These are phyloP conservation scores for Pseudogymnoascus sp. DNA, from an alignment of 2,329 filamentous ascomycete species.

Conservation along the genomic window DNA sequence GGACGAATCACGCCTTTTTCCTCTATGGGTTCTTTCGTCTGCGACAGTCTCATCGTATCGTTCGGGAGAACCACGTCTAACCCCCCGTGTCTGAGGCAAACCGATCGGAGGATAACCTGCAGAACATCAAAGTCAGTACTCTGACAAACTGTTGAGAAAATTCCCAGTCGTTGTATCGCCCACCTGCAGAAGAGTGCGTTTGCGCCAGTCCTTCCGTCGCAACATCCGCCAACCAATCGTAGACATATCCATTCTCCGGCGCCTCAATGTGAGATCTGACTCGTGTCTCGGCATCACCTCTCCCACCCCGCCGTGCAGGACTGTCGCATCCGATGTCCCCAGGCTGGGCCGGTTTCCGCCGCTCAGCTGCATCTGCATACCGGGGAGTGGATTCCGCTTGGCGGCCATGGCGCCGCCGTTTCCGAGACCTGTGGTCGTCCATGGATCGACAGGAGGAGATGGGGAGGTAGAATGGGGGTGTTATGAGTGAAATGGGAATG, in stretches of 20 bases:
- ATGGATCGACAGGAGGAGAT: neutral
- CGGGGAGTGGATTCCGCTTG: neutral
- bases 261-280: neutral
- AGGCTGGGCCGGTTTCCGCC: neutral
- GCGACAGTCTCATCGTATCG: neutral
- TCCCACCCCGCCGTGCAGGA: neutral
- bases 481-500: neutral
- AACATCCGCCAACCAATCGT: neutral
- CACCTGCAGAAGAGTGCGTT: neutral
- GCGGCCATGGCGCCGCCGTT: neutral
- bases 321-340: neutral
- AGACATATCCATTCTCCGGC: neutral
- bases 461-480: neutral
- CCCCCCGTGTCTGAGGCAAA: neutral
- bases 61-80: neutral
- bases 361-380: neutral
- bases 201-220: neutral
- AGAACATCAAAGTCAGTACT: neutral
- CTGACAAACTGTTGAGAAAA: neutral
- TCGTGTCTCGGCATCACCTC: neutral
- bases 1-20: neutral
- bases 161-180: neutral
- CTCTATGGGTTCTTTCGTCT: neutral
- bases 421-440: neutral
- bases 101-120: neutral